Base-by-base conservation (phyloP, 345 rosid species). In the Brassica carinata region DNA sequence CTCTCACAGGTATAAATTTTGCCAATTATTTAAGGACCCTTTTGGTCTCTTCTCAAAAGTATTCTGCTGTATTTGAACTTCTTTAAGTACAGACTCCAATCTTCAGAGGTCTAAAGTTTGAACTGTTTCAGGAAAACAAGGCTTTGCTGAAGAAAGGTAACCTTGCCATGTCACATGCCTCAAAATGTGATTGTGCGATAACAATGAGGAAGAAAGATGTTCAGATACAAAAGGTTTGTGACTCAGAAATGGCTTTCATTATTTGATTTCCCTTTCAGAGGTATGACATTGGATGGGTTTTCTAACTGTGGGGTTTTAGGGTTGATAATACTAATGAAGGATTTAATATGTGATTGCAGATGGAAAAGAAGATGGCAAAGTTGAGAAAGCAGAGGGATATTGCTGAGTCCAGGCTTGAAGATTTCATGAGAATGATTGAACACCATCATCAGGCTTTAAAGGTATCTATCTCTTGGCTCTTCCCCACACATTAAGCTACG, bases 371-470 rank as follows among this genome's bases (percentile, higher is more conserved):
- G 84, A 90, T 93, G 13, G 79, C 64, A 79, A 93, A 89, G 73
- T 75, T 95, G 85, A 91, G 85, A 26, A 87, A 86, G 82, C 98
- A 95, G 80, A 85, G 90, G 69, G 93, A 95, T 89, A 90, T 86
- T 82, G 94, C 96, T 76, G 90, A 89, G 77, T 90, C 96, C 71
- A 90, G 96, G 64, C 84, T 91, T 68, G 85, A 91, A 85, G 92
- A 95, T 84, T 84, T 91, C 84, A 89, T 90, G 70, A 83, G 62
- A 79, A 76, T 88, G 86, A 71, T 95, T 78, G 89, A 84, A 73
- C 79, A 85, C 69, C 86, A 83, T 71, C 88, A 83, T 79, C n/a
- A 59, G 69, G 81, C 76, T 45, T 82, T 51, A 51, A 51, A 51
- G 57, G 57, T n/a, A n/a, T n/a, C n/a, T 51, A 51, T 51, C 17